phyloP scores from a whole-genome alignment of 2,329 filamentous ascomycete genomes.

The Cordyceps javanica region DNA sequence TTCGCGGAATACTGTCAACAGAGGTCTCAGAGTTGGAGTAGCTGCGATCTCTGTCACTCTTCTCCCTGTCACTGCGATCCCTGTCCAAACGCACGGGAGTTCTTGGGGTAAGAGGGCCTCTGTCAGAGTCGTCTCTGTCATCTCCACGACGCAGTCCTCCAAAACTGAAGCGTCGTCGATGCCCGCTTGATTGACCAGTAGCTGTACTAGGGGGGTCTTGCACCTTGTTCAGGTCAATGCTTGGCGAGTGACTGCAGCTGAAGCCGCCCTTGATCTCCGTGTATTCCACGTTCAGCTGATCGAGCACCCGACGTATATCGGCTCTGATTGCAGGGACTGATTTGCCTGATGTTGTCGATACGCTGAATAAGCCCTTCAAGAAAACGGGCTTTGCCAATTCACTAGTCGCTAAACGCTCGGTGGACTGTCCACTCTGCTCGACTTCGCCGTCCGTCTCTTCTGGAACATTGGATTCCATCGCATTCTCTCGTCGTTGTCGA shows the following conservation, averaged over 20 bases:
- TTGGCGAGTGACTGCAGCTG: constrained; percentile 79
- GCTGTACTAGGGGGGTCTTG: constrained; percentile 58
- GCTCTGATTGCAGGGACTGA: constrained; percentile 77
- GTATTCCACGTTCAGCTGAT: constrained; percentile 83
- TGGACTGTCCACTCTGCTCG: constrained; percentile 54
- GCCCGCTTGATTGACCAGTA: constrained; percentile 45
- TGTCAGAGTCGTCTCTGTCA: constrained; percentile 57
- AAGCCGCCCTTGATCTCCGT: constrained; percentile 92
- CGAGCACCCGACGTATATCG: constrained; percentile 86
- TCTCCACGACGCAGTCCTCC: constrained; percentile 54
- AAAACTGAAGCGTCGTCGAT: constrained; percentile 78
- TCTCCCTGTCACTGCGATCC: constrained; percentile 12
- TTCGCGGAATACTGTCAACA: constrained; percentile 62
- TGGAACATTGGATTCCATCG: constrained; percentile 69
- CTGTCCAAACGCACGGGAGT: constrained; percentile 40
- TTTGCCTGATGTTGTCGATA: constrained; percentile 92
- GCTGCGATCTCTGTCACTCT: constrained; percentile 51
- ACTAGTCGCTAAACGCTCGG: constrained; percentile 57
- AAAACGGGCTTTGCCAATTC: constrained; percentile 91
- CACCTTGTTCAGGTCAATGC: constrained; percentile 76
- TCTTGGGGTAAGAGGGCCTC: constrained; percentile 34
- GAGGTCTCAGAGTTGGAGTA: constrained; percentile 85
- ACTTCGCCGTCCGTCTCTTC: constrained; percentile 87
- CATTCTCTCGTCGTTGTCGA: constrained; percentile 66
- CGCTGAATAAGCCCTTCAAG: constrained; percentile 93